Evolutionary conservation across 306 rosid genomes (phyloP).

Genomic region (Astragalus glycyphyllos): DNA sequence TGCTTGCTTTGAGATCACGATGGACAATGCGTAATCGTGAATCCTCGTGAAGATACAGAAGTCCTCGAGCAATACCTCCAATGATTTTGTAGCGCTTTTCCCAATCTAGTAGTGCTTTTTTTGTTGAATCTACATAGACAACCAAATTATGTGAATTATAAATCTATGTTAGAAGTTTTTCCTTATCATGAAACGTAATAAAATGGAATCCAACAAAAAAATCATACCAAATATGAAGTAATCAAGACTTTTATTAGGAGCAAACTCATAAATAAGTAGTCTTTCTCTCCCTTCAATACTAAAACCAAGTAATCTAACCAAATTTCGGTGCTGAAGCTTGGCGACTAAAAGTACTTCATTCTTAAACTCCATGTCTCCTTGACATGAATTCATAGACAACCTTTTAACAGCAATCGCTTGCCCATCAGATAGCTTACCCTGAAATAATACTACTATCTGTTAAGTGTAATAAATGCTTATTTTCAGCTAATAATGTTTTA

Average conservation of each 20-base stretch:
- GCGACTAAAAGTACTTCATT: constrained; percentile 52
- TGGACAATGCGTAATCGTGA: constrained; percentile 20
- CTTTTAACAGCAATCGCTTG: constrained; percentile 41
- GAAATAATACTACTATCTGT: not conserved
- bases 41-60: constrained; percentile 56
- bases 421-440: constrained; percentile 32
- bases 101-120: constrained; percentile 43
- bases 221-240: constrained; percentile 47
- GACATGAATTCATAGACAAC: constrained; percentile 30
- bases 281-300: constrained; percentile 40
- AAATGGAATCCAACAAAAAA: no score
- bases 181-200: no score
- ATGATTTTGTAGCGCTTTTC: constrained; percentile 45
- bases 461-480: no score
- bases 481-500: no score
- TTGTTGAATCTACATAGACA: constrained; percentile 40
- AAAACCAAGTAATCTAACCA: constrained; percentile 44
- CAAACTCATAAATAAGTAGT: constrained; percentile 53
- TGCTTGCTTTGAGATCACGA: constrained; percentile 47
- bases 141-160: not conserved
- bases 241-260: constrained; percentile 57
- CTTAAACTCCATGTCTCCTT: constrained; percentile 52
- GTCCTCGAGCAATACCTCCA: constrained; percentile 42
- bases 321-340: constrained; percentile 44
- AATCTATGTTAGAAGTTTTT: not conserved